Conservation (phyloP, 1,139 yeast species). For the Suhomyces anneliseae region DNA sequence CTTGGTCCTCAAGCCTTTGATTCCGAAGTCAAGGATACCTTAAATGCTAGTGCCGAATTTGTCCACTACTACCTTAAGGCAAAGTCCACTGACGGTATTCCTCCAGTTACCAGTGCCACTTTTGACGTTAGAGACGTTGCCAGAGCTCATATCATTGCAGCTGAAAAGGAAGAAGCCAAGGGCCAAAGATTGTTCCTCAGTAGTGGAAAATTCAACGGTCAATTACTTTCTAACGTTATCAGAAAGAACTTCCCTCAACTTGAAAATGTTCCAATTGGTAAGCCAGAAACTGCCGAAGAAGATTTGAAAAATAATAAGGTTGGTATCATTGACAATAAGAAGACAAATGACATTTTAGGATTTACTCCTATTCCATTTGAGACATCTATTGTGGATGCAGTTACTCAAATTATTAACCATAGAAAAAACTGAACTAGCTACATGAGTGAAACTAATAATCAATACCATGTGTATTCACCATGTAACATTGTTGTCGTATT, state of each 20-base stretch:
- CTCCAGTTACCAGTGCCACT: background rate
- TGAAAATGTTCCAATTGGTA: slow-evolving; percentile 28
- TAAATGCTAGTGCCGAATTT: slow-evolving; percentile 35
- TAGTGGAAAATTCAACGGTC: slow-evolving; percentile 18
- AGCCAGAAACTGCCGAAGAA: background rate
- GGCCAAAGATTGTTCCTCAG: slow-evolving; percentile 14
- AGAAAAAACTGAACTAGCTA: background rate
- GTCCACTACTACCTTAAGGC: slow-evolving; percentile 22
- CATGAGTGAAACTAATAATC: too few species aligned
- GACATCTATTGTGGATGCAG: background rate
- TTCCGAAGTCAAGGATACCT: slow-evolving; percentile 16
- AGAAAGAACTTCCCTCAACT: slow-evolving; percentile 26
- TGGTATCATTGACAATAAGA: slow-evolving; percentile 1
- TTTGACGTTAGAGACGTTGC: slow-evolving; percentile 27
- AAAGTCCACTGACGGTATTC: slow-evolving; percentile 14
- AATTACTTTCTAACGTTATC: slow-evolving; percentile 17
- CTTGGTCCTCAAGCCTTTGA: slow-evolving; percentile 32
- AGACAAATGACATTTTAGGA: slow-evolving; percentile 9
- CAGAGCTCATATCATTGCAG: slow-evolving; percentile 14
- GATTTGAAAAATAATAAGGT: background rate
- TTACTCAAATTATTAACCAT: background rate
- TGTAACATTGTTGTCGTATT: too few species aligned
- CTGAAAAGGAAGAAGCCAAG: slow-evolving; percentile 11
- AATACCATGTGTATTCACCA: too few species aligned
- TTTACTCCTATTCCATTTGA: slow-evolving; percentile 2